These are phyloP conservation scores for Ambrosiella xylebori DNA, from an alignment of 2,329 filamentous ascomycete species.

Conservation along the genomic window DNA sequence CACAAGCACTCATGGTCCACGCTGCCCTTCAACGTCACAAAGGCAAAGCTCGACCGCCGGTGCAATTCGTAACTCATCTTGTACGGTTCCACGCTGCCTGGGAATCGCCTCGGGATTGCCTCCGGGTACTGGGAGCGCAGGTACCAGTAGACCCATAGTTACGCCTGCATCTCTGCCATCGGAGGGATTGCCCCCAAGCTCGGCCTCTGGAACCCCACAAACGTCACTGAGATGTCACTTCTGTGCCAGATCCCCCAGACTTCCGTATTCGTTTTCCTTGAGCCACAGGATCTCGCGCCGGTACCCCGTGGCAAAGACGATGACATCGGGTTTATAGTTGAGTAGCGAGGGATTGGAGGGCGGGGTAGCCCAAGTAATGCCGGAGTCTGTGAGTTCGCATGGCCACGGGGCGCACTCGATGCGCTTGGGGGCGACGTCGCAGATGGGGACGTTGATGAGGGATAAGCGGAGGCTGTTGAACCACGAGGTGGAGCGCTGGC, in stretches of 20 bases:
- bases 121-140: slow-evolving; percentile 19
- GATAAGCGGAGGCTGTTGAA: slow-evolving; percentile 21
- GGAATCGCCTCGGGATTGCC: slow-evolving; percentile 12
- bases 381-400: slow-evolving; percentile 20
- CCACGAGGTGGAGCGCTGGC: slow-evolving; percentile 20
- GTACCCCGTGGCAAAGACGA: slow-evolving; percentile 33
- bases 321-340: slow-evolving; percentile 24
- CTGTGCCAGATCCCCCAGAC: slow-evolving; percentile 33
- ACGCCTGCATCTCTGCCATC: slow-evolving; percentile 30
- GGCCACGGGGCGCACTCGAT: slow-evolving; percentile 32
- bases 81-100: slow-evolving; percentile 18
- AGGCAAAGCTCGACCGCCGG: slow-evolving; percentile 19
- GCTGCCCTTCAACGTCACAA: slow-evolving; percentile 22
- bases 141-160: slow-evolving; percentile 28
- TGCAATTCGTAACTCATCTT: slow-evolving; percentile 27
- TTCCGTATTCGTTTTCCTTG: slow-evolving; percentile 21
- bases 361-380: slow-evolving; percentile 17
- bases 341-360: background rate
- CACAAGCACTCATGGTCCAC: slow-evolving; percentile 32
- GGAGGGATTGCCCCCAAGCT: slow-evolving; percentile 29
- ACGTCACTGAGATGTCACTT: slow-evolving; percentile 24
- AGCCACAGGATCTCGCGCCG: slow-evolving; percentile 26
- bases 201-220: slow-evolving; percentile 31
- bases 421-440: slow-evolving; percentile 22
- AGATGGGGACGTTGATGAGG: slow-evolving; percentile 24